Evolutionary conservation across 441 rosid genomes (phyloP).

Genomic region (Adansonia rubrostipa): DNA sequence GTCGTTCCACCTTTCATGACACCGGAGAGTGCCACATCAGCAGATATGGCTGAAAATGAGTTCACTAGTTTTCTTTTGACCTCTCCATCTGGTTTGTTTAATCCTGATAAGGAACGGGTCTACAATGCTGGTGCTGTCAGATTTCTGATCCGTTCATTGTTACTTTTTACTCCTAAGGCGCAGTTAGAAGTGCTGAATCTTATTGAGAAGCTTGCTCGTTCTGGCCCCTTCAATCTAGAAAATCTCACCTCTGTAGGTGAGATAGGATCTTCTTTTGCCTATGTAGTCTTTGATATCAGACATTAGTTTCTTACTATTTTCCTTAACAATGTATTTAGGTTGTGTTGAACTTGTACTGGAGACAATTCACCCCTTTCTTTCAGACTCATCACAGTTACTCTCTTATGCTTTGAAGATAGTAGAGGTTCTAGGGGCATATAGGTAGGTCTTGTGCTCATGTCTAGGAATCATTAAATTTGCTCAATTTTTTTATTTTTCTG

Average conservation of each 20-base stretch:
- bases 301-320: slow-evolving; percentile 31
- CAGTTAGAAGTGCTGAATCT: slow-evolving; percentile 90
- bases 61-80: slow-evolving; percentile 55
- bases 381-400: slow-evolving; percentile 82
- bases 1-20: slow-evolving; percentile 87
- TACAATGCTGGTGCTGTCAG: slow-evolving; percentile 92
- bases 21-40: slow-evolving; percentile 52
- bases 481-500: slow-evolving; percentile 26
- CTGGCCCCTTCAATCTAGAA: slow-evolving; percentile 96
- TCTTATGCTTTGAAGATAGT: slow-evolving; percentile 90
- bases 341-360: slow-evolving; percentile 98
- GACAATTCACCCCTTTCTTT: slow-evolving; percentile 86
- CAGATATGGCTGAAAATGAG: slow-evolving; percentile 57
- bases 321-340: slow-evolving; percentile 49
- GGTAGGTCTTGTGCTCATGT: slow-evolving; percentile 50
- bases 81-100: slow-evolving; percentile 65
- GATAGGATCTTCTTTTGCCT: slow-evolving; percentile 35
- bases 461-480: slow-evolving; percentile 21
- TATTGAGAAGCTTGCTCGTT: slow-evolving; percentile 85
- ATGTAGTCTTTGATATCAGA: slow-evolving; percentile 21
- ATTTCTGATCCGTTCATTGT: slow-evolving; percentile 85
- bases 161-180: slow-evolving; percentile 95
- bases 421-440: slow-evolving; percentile 98
- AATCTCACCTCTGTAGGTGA: slow-evolving; percentile 93
- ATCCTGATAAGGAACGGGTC: slow-evolving; percentile 85